Conservation (phyloP, 345 rosid species). For the Bruguiera parviflora region DNA sequence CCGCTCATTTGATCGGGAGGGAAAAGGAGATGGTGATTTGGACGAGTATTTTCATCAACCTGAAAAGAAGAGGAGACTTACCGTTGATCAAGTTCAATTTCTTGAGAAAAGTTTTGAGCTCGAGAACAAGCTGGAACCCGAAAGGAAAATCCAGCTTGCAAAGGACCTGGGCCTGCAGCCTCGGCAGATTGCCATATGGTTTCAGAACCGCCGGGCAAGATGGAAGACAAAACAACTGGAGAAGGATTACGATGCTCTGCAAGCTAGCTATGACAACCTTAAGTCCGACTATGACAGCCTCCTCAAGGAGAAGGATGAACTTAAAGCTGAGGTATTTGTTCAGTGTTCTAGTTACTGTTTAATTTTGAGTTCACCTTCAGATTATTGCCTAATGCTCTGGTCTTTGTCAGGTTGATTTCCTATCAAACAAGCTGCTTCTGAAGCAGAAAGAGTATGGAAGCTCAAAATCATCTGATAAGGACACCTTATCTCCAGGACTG, state of each 20-base stretch:
- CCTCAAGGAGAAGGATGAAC: slow-evolving; percentile 22
- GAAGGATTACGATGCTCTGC: slow-evolving; percentile 20
- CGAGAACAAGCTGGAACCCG: slow-evolving; percentile 32
- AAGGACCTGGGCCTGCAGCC: slow-evolving; percentile 30
- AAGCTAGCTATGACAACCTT: slow-evolving; percentile 20
- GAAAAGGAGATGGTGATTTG: slow-evolving; percentile 22
- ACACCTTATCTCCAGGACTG: slow-evolving; percentile 12
- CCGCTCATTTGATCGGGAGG: slow-evolving; percentile 20
- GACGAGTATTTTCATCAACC: slow-evolving; percentile 27
- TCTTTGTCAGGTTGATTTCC: slow-evolving; percentile 20
- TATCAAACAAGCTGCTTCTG: slow-evolving; percentile 17
- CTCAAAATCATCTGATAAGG: slow-evolving; percentile 16
- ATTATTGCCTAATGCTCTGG: too few relatives aligned
- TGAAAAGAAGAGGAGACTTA: slow-evolving; percentile 28
- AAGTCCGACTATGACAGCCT: slow-evolving; percentile 21
- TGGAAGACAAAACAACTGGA: slow-evolving; percentile 31
- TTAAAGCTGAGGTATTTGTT: slow-evolving; percentile 24
- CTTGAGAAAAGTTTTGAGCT: slow-evolving; percentile 28
- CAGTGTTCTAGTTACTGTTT: too few relatives aligned
- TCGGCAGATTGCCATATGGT: slow-evolving; percentile 32
- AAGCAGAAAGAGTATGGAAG: slow-evolving; percentile 16
- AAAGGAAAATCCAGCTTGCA: slow-evolving; percentile 29
- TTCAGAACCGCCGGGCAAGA: slow-evolving; percentile 32
- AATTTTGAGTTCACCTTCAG: too few relatives aligned
- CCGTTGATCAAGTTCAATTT: slow-evolving; percentile 22